These are phyloP conservation scores for Sporothrix variecibatus DNA, from an alignment of 2,329 filamentous ascomycete species.

Conservation along the genomic window DNA sequence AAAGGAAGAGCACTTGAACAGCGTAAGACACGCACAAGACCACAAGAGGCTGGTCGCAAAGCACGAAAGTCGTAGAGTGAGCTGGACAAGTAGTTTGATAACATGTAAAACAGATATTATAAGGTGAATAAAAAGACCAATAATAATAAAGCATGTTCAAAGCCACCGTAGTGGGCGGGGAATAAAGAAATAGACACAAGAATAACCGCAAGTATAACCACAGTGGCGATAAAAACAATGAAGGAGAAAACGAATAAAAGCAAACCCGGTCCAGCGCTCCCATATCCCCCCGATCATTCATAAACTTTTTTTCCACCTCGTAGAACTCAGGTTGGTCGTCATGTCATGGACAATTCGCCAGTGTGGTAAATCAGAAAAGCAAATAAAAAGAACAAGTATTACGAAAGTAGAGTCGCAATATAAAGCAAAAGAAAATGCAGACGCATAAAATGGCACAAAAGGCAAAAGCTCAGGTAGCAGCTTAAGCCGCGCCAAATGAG, in stretches of 20 bases:
- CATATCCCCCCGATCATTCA: conserved; percentile 1
- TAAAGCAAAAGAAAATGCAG: neutral
- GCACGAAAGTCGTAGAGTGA: neutral
- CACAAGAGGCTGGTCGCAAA: neutral
- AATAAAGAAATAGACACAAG: neutral
- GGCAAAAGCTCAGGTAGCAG: neutral
- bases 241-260: neutral
- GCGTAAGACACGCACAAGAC: neutral
- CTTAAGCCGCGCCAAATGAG: conserved; percentile 21
- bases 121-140: neutral
- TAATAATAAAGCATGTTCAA: neutral
- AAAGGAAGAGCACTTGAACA: neutral
- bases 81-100: neutral
- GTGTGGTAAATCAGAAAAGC: neutral
- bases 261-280: conserved; percentile 8
- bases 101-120: neutral
- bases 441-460: neutral
- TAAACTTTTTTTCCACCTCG: conserved; percentile 5
- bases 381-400: neutral
- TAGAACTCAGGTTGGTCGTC: conserved; percentile 13
- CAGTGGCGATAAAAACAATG: neutral
- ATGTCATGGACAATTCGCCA: conserved; percentile 17
- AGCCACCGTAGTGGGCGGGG: conserved; percentile 16
- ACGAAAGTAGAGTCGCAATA: neutral
- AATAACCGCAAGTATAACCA: neutral